A percentile compares a stretch with the other conserved stretches of the same genome.
Evolutionary conservation across 2,329 filamentous ascomycete genomes (phyloP).

Genomic region (Clonostachys rhizophaga): DNA sequence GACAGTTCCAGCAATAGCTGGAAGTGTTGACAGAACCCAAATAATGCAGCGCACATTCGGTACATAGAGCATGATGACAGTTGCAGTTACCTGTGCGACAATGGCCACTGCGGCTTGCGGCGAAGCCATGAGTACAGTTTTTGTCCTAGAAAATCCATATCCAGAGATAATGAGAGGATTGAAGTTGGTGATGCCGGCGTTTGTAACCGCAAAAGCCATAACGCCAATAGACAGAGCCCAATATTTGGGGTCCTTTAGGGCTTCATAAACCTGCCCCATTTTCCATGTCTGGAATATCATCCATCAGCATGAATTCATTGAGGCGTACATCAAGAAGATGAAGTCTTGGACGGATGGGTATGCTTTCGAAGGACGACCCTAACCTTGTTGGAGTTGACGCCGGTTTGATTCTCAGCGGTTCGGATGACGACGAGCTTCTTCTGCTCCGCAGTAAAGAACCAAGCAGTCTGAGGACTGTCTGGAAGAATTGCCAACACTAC

Average conservation of each 20-base stretch:
- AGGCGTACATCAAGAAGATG: too few species aligned
- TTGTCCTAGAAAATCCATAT: conserved; percentile 1
- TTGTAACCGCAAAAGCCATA: conserved; percentile 61
- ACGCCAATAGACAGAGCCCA: conserved; percentile 15
- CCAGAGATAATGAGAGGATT: conserved; percentile 1
- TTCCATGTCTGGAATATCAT: conserved; percentile 9
- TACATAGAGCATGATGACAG: conserved; percentile 14
- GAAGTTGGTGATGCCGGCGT: conserved; percentile 53
- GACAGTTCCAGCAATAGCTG: conserved; percentile 8
- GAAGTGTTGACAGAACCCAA: conserved; percentile 14
- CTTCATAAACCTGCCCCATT: conserved; percentile 8
- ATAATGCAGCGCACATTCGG: conserved; percentile 20
- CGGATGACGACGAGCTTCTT: conserved; percentile 7
- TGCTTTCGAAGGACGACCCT: too few species aligned
- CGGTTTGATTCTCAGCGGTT: conserved; percentile 6
- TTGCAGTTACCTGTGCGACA: conserved; percentile 12
- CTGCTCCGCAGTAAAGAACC: conserved; percentile 12
- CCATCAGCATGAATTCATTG: too few species aligned
- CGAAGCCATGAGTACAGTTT: conserved; percentile 20
- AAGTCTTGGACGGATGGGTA: too few species aligned
- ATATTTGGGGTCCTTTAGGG: conserved; percentile 3
- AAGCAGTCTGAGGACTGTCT: conserved; percentile 10
- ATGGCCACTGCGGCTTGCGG: conserved; percentile 24
- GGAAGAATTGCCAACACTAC: conserved; percentile 8
- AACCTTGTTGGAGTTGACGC: conserved; percentile 4